Conservation (phyloP, 306 rosid genomes). For the Nissolia schottii region DNA sequence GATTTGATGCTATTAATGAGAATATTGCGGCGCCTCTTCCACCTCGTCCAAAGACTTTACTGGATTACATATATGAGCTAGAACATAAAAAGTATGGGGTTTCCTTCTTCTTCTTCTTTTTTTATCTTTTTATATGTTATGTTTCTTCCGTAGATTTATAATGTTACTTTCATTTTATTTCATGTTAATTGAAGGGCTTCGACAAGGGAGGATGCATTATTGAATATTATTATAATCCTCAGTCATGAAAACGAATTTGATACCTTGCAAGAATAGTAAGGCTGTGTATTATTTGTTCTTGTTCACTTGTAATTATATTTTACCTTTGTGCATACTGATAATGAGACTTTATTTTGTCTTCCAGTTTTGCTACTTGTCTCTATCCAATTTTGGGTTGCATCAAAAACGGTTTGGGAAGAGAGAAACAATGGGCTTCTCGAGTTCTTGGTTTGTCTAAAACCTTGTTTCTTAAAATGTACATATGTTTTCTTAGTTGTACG, state of each 20-base stretch:
- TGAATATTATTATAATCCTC: background rate
- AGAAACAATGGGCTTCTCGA: conserved; percentile 19
- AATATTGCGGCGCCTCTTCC: background rate
- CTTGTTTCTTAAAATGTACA: background rate
- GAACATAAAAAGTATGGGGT: background rate
- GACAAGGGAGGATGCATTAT: background rate
- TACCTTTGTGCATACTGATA: background rate
- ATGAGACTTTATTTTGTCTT: background rate
- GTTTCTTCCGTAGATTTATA: no score
- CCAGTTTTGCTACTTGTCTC: conserved; percentile 27
- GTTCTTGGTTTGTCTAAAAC: conserved; percentile 22
- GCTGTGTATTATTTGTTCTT: background rate
- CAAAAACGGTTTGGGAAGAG: conserved; percentile 29
- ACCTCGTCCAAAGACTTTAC: background rate
- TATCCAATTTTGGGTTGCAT: conserved; percentile 8
- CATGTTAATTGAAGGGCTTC: background rate
- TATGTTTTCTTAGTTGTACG: no score
- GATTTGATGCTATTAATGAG: background rate
- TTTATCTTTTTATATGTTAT: no score
- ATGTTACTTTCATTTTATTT: no score
- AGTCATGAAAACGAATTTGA: background rate
- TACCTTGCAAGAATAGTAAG: background rate
- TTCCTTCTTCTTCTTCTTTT: background rate
- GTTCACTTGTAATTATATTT: background rate
- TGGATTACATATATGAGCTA: background rate